Evolutionary conservation across 2,329 filamentous ascomycete genomes (phyloP).

Genomic region (Ilyonectria destructans): DNA sequence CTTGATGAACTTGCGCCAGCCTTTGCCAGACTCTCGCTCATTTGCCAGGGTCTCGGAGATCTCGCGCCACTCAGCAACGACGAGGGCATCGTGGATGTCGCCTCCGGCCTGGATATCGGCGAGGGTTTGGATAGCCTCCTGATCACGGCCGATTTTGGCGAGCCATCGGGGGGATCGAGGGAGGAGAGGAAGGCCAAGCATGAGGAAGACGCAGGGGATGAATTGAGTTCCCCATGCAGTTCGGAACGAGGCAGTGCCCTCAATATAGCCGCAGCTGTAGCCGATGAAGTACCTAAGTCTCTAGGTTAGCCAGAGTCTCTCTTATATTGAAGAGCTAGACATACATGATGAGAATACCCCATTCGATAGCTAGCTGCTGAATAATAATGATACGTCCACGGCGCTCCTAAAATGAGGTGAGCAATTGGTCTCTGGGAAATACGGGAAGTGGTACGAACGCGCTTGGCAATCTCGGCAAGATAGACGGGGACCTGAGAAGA

Average conservation of each 20-base stretch:
- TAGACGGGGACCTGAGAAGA: slow-evolving; percentile 35
- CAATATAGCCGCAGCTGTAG: slow-evolving; percentile 73
- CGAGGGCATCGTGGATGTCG: slow-evolving; percentile 66
- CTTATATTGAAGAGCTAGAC: neutral
- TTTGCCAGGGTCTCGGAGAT: slow-evolving; percentile 54
- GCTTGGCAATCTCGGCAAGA: slow-evolving; percentile 34
- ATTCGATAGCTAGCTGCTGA: slow-evolving; percentile 34
- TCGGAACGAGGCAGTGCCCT: slow-evolving; percentile 71
- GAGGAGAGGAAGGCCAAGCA: slow-evolving; percentile 70
- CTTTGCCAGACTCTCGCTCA: slow-evolving; percentile 26
- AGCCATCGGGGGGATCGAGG: slow-evolving; percentile 75
- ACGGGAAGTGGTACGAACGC: neutral
- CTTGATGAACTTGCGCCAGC: slow-evolving; percentile 32
- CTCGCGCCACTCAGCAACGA: slow-evolving; percentile 70
- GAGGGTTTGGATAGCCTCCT: slow-evolving; percentile 65
- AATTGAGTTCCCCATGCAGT: slow-evolving; percentile 77
- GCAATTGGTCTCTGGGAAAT: neutral
- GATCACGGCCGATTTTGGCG: slow-evolving; percentile 72
- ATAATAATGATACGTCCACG: slow-evolving; percentile 37
- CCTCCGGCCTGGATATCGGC: slow-evolving; percentile 71
- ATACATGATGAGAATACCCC: slow-evolving; percentile 73
- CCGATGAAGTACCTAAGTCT: slow-evolving; percentile 67
- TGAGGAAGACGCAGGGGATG: slow-evolving; percentile 71
- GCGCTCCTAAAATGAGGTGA: slow-evolving; percentile 19
- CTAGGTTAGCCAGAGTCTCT: neutral